Evolutionary conservation across 805 yeast species (phyloP), one percentile per base, ranked within the genome.

Genomic region (Suhomyces xylopsoci): DNA sequence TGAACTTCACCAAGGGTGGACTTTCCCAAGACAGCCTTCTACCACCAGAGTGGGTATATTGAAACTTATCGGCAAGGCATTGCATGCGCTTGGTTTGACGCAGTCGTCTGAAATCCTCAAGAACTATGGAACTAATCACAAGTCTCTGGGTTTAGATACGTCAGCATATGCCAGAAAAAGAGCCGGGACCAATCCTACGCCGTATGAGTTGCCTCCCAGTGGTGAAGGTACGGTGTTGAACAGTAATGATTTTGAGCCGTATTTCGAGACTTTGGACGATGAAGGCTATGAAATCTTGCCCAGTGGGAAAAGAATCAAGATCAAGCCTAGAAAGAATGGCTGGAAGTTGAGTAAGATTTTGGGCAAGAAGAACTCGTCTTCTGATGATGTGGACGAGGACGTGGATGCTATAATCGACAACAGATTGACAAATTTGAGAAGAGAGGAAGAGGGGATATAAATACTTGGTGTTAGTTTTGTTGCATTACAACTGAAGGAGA

Each of bases 1-100:
- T 25, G 96, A 91, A 57, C 76, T 94, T 67, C 73, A 79, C 48
- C 94, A 88, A 64, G 86, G 96, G 2, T 88, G 96, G 96, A 79
- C 79, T 3, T 83, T 87, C 82, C 74, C 75, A 3, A 72, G 70
- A 50, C 87, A 84, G 52, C 59, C 66, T 1, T 72, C 77, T 6
- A 64, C 68, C 2, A 57, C 60, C 1, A 49, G 48, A 24, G 47
- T 51, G 5, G 44, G 24, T 7, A 17, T 63, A 17, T 28, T 49
- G 15, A 42, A 51, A 2, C n/a, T 61, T 4, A 47, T 59, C 24
- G 52, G 51, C n/a, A 74, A 72, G 36, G 59, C 73, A 32, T 25
- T 38, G 14, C 17, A 45, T 7, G 50, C 54, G 15, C 17, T 40
- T 12, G 38, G 45, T 15, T 42, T 53, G 19, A 15, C 54, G 8